These are phyloP conservation scores for Alternaria solani DNA, from an alignment of 2,329 filamentous ascomycete genomes.

Conservation along the genomic window DNA sequence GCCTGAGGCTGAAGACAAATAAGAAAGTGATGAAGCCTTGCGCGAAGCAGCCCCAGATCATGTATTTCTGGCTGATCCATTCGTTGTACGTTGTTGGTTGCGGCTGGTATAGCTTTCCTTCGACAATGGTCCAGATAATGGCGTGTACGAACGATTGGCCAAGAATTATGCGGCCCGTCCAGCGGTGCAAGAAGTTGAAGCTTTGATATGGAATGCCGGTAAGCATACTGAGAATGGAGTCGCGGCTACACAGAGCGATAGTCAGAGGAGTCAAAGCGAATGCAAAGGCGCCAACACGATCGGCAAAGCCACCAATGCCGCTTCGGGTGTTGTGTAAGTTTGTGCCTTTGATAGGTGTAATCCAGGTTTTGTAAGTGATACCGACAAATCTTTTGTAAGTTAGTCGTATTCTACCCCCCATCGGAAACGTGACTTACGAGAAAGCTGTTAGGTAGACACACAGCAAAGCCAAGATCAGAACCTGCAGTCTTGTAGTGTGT, in stretches of 20 bases:
- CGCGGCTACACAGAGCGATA: constrained; percentile 11
- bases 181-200: constrained; percentile 16
- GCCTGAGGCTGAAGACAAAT: constrained; percentile 10
- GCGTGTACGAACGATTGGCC: constrained; percentile 10
- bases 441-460: constrained; percentile 13
- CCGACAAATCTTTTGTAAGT: constrained; percentile 2
- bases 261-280: constrained; percentile 13
- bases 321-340: constrained; percentile 10
- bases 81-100: constrained; percentile 10
- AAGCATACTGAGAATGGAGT: constrained; percentile 15
- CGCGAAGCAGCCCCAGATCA: constrained; percentile 11
- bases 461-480: constrained; percentile 9
- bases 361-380: constrained; percentile 15
- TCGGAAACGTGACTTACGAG: not conserved
- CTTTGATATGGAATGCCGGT: constrained; percentile 15
- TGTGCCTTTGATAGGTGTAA: constrained; percentile 11
- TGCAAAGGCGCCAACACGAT: constrained; percentile 2
- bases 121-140: constrained; percentile 12
- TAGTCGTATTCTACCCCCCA: not conserved
- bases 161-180: constrained; percentile 16
- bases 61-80: constrained; percentile 14
- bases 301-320: constrained; percentile 3
- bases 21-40: constrained; percentile 14
- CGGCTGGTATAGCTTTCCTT: constrained; percentile 15
- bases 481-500: constrained; percentile 11